Conservation (phyloP, 2,329 filamentous ascomycete species). For the Fusarium chuoi region DNA sequence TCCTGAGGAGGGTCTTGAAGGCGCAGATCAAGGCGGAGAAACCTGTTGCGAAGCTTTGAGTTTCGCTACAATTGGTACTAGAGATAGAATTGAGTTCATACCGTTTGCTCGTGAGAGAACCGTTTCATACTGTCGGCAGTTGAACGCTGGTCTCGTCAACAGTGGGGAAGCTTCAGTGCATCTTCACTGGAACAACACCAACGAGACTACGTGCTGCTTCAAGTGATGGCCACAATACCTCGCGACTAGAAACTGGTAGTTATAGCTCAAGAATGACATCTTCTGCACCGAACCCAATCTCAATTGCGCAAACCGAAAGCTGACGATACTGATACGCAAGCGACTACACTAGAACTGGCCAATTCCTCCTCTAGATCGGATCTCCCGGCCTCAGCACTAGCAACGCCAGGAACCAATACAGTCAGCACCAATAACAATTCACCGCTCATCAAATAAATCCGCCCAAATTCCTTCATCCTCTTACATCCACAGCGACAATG, state of each 20-base stretch:
- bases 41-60: conserved; percentile 11
- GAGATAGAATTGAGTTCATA: rapidly evolving
- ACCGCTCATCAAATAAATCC: neutral
- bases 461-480: neutral
- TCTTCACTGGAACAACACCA: neutral
- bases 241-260: rapidly evolving
- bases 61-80: rapidly evolving
- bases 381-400: conserved; percentile 2
- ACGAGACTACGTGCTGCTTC: neutral
- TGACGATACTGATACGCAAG: neutral
- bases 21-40: conserved; percentile 49
- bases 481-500: neutral
- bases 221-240: no score
- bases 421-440: neutral
- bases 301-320: rapidly evolving
- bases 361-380: neutral
- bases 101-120: neutral
- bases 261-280: rapidly evolving
- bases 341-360: neutral
- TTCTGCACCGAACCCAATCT: rapidly evolving
- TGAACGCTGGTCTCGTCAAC: rapidly evolving
- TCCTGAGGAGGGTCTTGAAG: conserved; percentile 47
- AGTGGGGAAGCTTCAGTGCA: neutral
- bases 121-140: neutral
- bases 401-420: neutral